These are phyloP conservation scores for Ogataea hybrid DNA, from an alignment of 1,139 yeast species.

Conservation along the genomic window DNA sequence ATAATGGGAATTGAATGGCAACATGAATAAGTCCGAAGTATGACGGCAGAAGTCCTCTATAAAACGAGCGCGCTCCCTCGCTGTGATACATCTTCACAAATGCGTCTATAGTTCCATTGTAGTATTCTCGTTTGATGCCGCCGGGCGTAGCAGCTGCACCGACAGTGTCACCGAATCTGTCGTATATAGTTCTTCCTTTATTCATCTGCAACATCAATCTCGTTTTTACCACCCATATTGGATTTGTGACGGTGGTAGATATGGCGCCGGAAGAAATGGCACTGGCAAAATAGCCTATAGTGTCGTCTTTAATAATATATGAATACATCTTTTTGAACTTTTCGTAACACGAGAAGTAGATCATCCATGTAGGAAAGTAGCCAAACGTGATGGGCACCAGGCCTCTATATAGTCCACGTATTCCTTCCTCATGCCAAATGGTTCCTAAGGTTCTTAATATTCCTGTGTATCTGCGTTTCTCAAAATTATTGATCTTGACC, in stretches of 20 bases:
- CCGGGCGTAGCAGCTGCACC: constrained; percentile 19
- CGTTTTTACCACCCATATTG: constrained; percentile 97
- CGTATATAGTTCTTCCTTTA: constrained; percentile 41
- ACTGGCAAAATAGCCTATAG: constrained; percentile 64
- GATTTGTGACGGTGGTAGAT: constrained; percentile 87
- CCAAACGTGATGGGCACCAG: constrained; percentile 89
- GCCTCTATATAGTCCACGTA: constrained; percentile 84
- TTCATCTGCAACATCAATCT: constrained; percentile 86
- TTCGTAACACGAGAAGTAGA: constrained; percentile 89
- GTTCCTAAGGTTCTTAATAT: constrained; percentile 56
- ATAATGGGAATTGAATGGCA: constrained; percentile 96
- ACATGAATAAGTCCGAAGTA: constrained; percentile 89
- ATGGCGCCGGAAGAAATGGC: constrained; percentile 90
- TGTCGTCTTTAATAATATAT: constrained; percentile 41
- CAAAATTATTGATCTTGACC: constrained; percentile 17
- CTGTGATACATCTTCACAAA: constrained; percentile 70
- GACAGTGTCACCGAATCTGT: constrained; percentile 26
- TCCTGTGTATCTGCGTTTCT: constrained; percentile 47
- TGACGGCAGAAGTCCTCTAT: constrained; percentile 89
- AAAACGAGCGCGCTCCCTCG: constrained; percentile 84
- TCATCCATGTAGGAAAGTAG: constrained; percentile 97
- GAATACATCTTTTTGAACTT: constrained; percentile 58
- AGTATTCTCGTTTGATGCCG: constrained; percentile 39
- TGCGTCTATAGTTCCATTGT: constrained; percentile 82
- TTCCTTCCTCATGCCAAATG: constrained; percentile 74